phyloP scores from a whole-genome alignment of 2,329 filamentous ascomycete species.

The Albifimbria verrucaria region DNA sequence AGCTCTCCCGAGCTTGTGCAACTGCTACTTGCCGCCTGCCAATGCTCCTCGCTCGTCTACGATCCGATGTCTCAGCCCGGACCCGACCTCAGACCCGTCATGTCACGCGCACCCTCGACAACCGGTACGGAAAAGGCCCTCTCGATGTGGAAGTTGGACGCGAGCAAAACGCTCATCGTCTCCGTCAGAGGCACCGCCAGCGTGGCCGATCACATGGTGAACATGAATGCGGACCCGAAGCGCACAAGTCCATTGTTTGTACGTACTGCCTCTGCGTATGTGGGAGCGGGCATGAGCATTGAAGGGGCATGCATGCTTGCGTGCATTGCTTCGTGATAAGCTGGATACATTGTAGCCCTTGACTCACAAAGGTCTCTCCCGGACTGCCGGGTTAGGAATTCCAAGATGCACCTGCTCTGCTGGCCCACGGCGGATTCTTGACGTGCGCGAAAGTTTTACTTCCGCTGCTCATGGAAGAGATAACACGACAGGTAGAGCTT shows the following conservation, averaged over 20 bases:
- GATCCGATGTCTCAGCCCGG: constrained; percentile 6
- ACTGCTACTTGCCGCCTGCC: constrained; percentile 12
- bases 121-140: constrained; percentile 15
- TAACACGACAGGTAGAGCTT: constrained; percentile 4
- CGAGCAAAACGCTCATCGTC: constrained; percentile 11
- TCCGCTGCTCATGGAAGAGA: constrained; percentile 8
- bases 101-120: constrained; percentile 12
- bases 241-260: constrained; percentile 10
- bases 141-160: constrained; percentile 15
- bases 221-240: constrained; percentile 12
- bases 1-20: constrained; percentile 3
- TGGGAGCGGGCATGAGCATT: neutral
- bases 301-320: neutral
- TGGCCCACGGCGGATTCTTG: constrained; percentile 16
- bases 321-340: too few species aligned
- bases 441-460: constrained; percentile 14
- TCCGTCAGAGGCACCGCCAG: constrained; percentile 16
- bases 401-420: neutral
- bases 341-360: too few species aligned
- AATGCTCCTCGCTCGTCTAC: constrained; percentile 18
- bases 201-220: constrained; percentile 18
- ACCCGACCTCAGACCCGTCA: constrained; percentile 10
- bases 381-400: neutral
- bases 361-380: neutral
- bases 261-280: fast-evolving